Evolutionary conservation across 225 moss, liverwort and hornwort species (phyloP), one percentile per base, ranked within the genome.

Genomic region (Sphagnum contortum): DNA sequence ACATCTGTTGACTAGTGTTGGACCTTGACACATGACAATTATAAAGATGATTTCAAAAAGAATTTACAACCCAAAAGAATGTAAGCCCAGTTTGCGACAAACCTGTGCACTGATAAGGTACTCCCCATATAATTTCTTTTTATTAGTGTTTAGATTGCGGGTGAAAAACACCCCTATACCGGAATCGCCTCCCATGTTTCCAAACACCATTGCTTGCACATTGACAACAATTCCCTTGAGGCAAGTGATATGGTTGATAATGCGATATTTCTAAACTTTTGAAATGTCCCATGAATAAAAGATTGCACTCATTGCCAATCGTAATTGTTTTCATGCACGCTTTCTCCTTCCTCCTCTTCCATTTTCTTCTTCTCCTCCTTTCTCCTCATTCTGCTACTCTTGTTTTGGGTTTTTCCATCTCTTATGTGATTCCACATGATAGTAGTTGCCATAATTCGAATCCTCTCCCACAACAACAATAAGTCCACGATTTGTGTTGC

Each of bases 131-230:
- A 94, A 57, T 71, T 94, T 94, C 80, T 87, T 94, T 78, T 94
- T 87, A 56, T 91, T 91, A 4, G 94, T 94, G 75, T 91, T 94
- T 62, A 91, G 91, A 74, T 89, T 91, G 45, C 91, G 91, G 47
- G 94, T 94, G 77, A 94, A 94, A 54, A 94, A 87, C 44, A 94
- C 94, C 62, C 94, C 94, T 50, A 91, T 94, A 50, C 94, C 91
- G 12, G 94, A 94, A 14, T 81, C 70, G 11, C 60, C 64, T 62
- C 94, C 94, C 94, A 94, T 94, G 66, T 94, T 94, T 49, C 94
- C 94, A 71, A 91, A 94, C 64, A 94, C 94, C 94, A 94, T 94
- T 48, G 94, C 91, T 80, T 94, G 94, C 59, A 94, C 66, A 80
- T 94, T 94, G 14, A 94, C 91, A 61, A 88, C 91, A 7, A 91